Base-by-base conservation (phyloP, 768 basidiomycete genomes). In the Russula abietina region DNA sequence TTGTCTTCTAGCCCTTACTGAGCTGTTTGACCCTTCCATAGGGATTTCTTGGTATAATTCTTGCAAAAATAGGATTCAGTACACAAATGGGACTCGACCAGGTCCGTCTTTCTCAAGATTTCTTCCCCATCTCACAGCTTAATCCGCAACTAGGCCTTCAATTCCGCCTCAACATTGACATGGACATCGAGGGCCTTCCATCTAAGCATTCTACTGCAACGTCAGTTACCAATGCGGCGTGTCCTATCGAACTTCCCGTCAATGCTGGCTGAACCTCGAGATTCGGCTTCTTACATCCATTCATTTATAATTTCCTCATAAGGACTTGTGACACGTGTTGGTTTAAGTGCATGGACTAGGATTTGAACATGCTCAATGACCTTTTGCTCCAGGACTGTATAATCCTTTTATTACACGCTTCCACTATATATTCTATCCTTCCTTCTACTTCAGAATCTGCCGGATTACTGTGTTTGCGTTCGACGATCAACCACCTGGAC, bases 31-130 rank as follows among this genome's bases (percentile, higher is more conserved):
- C 55, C 16, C 52, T 45, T 54, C 61, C 39, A 0, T 59, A 91
- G 88, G 87, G 89, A 70, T 71, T 8, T 84, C 83, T 58, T 90
- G 88, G 84, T 89, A 93, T 71, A 77, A 87, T 60, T 87, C 82
- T 7, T 94, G 92, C 77, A 81, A 80, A 75, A 87, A 91, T 71
- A 69, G 73, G 45, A 77, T 73, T 41, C 70, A 83, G 33, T 82
- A 75, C 71, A 38, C 72, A 3, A 74, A 75, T 70, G 83, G 81
- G n/a, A 75, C 72, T 52, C 83, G 86, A 58, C 84, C 81, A 59
- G 79, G 86, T 92, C 69, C 36, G 87, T 80, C 50, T 1, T 45
- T 28, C 14, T 41, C 33, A 28, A 30, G n/a, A n/a, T 55, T 16
- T 26, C 24, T 17, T 30, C n/a, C 2, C 16, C 11, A 22, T 51